phyloP scores from a whole-genome alignment of 805 yeast species.

The Dipodascus geniculatus region DNA sequence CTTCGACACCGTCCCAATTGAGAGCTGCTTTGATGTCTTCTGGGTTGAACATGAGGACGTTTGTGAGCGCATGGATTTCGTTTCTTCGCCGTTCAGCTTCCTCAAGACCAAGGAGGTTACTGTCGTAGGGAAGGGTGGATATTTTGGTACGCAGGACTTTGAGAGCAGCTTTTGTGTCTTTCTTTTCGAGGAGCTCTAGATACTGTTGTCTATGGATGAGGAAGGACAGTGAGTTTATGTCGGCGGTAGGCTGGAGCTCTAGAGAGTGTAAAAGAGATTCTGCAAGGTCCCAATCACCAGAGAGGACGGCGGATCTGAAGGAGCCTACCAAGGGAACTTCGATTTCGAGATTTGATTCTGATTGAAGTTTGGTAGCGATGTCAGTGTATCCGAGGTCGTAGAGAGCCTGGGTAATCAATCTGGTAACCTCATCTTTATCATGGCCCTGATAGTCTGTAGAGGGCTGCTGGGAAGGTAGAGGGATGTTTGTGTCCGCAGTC shows the following conservation, averaged over 20 bases:
- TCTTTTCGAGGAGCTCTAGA: slow-evolving; percentile 30
- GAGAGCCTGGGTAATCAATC: slow-evolving; percentile 39
- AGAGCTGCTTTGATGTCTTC: slow-evolving; percentile 22
- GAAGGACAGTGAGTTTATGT: slow-evolving; percentile 20
- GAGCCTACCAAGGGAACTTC: slow-evolving; percentile 33
- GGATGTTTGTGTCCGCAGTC: not conserved
- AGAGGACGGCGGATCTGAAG: slow-evolving; percentile 29
- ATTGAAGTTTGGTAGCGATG: slow-evolving; percentile 30
- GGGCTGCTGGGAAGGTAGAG: not conserved
- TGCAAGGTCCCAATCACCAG: slow-evolving; percentile 34
- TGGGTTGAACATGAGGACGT: slow-evolving; percentile 22
- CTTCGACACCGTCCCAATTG: slow-evolving; percentile 25
- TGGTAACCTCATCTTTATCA: slow-evolving; percentile 30
- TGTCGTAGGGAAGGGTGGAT: slow-evolving; percentile 16
- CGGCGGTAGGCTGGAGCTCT: slow-evolving; percentile 17
- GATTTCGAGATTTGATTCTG: slow-evolving; percentile 25
- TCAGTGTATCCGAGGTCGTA: slow-evolving; percentile 36
- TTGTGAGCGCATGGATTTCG: slow-evolving; percentile 20
- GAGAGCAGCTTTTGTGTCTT: slow-evolving; percentile 27
- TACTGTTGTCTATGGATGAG: slow-evolving; percentile 31
- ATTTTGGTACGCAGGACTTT: slow-evolving; percentile 29
- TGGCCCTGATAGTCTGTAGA: not conserved
- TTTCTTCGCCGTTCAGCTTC: slow-evolving; percentile 13
- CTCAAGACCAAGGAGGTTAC: not conserved
- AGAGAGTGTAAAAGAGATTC: slow-evolving; percentile 21